phyloP scores from a whole-genome alignment of 2,329 filamentous ascomycete species.

The Septoria linicola region DNA sequence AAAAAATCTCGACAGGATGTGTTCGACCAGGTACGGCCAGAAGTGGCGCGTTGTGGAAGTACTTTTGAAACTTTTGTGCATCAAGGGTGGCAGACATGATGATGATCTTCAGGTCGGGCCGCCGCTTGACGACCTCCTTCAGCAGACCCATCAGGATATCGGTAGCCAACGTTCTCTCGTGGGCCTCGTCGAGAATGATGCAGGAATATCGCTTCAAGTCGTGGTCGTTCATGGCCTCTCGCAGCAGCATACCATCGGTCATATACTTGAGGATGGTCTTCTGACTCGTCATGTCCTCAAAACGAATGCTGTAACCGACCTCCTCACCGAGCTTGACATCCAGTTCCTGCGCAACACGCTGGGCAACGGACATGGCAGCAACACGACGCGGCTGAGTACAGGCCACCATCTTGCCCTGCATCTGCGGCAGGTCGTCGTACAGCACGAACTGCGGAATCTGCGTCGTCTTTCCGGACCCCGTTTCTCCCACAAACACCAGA shows the following conservation, averaged over 20 bases:
- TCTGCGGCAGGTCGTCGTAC: conserved; percentile 90
- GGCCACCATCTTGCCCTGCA: conserved; percentile 82
- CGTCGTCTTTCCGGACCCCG: conserved; percentile 97
- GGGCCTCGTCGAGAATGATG: conserved; percentile 97
- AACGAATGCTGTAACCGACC: conserved; percentile 98
- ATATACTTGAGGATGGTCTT: conserved; percentile 98
- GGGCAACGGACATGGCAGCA: conserved; percentile 96
- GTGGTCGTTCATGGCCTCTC: conserved; percentile 95
- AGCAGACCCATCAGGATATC: conserved; percentile 96
- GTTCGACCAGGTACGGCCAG: conserved; percentile 93
- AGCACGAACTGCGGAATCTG: conserved; percentile 98
- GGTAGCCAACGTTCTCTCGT: conserved; percentile 94
- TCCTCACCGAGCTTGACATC: conserved; percentile 90
- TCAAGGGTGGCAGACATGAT: conserved; percentile 99
- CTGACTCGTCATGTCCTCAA: conserved; percentile 87
- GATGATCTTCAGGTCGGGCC: conserved; percentile 92
- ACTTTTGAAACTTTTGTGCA: conserved; percentile 95
- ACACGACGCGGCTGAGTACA: conserved; percentile 98
- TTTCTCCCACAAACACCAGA: conserved; percentile 97
- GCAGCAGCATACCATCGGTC: conserved; percentile 97
- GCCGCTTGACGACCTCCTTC: conserved; percentile 79
- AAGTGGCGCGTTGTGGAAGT: conserved; percentile 92
- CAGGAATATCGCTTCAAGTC: conserved; percentile 89
- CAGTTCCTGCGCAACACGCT: conserved; percentile 96
- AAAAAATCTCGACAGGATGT: conserved; percentile 96